Evolutionary conservation across 2,329 filamentous ascomycete species (phyloP).

Genomic region (Elsinoe australis): DNA sequence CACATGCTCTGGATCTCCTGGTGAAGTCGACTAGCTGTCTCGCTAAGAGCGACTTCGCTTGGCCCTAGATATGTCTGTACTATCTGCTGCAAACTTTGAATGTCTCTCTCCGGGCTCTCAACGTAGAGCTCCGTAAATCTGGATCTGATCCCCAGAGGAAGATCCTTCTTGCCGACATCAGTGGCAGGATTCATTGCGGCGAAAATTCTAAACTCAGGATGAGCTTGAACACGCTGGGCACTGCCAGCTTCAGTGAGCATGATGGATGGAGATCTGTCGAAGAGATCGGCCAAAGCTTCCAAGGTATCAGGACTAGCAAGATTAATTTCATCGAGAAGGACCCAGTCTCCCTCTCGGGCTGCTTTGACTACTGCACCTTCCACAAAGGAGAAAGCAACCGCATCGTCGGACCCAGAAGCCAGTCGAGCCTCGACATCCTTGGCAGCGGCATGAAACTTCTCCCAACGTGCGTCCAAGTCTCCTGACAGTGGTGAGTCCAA

Average conservation of each 20-base stretch:
- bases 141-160: slow-evolving; percentile 80
- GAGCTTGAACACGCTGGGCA: slow-evolving; percentile 79
- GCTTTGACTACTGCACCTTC: slow-evolving; percentile 96
- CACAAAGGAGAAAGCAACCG: slow-evolving; percentile 87
- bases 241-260: slow-evolving; percentile 89
- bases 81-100: slow-evolving; percentile 79
- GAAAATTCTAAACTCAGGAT: slow-evolving; percentile 91
- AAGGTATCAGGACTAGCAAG: slow-evolving; percentile 89
- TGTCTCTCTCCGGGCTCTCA: slow-evolving; percentile 75
- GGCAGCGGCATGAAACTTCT: slow-evolving; percentile 65
- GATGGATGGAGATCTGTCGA: slow-evolving; percentile 74
- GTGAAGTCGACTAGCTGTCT: slow-evolving; percentile 72
- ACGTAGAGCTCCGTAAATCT: slow-evolving; percentile 96
- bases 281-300: slow-evolving; percentile 83
- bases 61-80: slow-evolving; percentile 80
- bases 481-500: slow-evolving; percentile 45
- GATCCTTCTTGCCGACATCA: slow-evolving; percentile 89
- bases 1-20: slow-evolving; percentile 76
- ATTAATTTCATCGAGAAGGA: slow-evolving; percentile 95
- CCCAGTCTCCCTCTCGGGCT: slow-evolving; percentile 93
- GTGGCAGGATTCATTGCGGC: slow-evolving; percentile 99
- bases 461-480: slow-evolving; percentile 60
- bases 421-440: slow-evolving; percentile 75
- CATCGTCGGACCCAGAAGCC: slow-evolving; percentile 57
- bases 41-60: slow-evolving; percentile 59